These are phyloP conservation scores for Malus orientalis DNA, from an alignment of 306 rosid genomes.

Conservation along the genomic window DNA sequence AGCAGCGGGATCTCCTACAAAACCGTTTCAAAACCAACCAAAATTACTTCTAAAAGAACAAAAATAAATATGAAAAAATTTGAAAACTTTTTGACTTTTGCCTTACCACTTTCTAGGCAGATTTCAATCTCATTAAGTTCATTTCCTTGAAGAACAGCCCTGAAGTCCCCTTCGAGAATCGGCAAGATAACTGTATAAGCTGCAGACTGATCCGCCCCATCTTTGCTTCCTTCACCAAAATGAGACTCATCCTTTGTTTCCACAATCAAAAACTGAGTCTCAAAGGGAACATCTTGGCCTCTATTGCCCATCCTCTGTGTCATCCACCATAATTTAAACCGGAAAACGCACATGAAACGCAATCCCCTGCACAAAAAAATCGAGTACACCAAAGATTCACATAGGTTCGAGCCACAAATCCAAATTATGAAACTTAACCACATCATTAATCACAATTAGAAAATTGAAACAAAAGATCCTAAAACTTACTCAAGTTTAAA, in stretches of 20 bases:
- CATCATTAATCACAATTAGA: neutral
- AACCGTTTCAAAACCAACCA: neutral
- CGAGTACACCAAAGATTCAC: neutral
- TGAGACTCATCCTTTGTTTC: conserved; percentile 42
- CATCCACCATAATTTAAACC: conserved; percentile 99
- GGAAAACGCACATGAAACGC: conserved; percentile 71
- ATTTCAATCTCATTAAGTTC: conserved; percentile 75
- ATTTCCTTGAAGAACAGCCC: conserved; percentile 93
- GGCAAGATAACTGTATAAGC: conserved; percentile 69
- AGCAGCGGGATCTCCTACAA: conserved; percentile 76
- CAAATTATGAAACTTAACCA: neutral
- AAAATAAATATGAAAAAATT: neutral
- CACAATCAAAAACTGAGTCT: conserved; percentile 80
- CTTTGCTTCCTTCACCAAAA: conserved; percentile 26
- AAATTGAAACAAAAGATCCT: neutral
- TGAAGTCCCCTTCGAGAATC: conserved; percentile 88
- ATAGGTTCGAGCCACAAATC: neutral
- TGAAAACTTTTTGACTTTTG: neutral
- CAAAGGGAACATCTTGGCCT: conserved; percentile 70
- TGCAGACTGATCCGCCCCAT: conserved; percentile 31
- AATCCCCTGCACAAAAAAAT: conserved; percentile 39
- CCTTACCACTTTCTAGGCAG: conserved; percentile 85
- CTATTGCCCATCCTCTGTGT: conserved; percentile 79
- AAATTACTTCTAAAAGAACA: neutral
- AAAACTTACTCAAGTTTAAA: neutral